A percentile compares a stretch with the other conserved stretches of the same genome.
Conservation (phyloP, 2,329 filamentous ascomycete genomes). For the Thermothelomyces thermophilus region DNA sequence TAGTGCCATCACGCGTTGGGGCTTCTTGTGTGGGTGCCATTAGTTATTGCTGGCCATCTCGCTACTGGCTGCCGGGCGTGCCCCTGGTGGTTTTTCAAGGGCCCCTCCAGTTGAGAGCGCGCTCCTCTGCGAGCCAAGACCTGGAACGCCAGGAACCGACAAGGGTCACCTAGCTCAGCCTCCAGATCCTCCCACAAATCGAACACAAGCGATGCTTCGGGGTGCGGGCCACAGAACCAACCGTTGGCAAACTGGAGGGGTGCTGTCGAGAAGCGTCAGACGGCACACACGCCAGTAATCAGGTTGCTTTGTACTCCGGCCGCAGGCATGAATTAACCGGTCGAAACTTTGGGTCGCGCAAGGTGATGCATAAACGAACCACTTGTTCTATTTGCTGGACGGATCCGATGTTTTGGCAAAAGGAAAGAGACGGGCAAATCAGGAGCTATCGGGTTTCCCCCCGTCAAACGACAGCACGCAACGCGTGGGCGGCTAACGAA, state of each 20-base stretch:
- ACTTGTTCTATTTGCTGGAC: not conserved
- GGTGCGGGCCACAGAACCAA: not conserved
- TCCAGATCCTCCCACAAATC: no score
- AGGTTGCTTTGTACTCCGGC: not conserved
- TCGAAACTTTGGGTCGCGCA: no score
- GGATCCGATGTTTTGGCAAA: not conserved
- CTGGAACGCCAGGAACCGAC: conserved; percentile 6
- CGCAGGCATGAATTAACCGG: not conserved
- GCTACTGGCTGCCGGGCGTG: conserved; percentile 18
- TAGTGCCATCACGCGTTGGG: conserved; percentile 18
- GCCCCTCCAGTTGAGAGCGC: conserved; percentile 16
- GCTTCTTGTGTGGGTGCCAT: conserved; percentile 8
- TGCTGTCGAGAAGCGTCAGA: not conserved
- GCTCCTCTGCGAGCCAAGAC: conserved; percentile 1
- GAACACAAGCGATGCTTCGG: conserved; percentile 1
- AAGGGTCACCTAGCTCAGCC: conserved; percentile 10
- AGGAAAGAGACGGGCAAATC: not conserved
- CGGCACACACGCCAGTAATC: no score
- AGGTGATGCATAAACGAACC: not conserved
- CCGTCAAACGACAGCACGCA: no score
- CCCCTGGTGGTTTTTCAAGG: conserved; percentile 14
- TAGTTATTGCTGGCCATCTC: conserved; percentile 23
- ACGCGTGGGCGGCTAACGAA: no score
- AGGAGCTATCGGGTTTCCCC: no score
- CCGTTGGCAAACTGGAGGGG: not conserved